Base-by-base conservation (phyloP, 1,284 basidiomycete genomes). In the Paramarasmius palmivorus region DNA sequence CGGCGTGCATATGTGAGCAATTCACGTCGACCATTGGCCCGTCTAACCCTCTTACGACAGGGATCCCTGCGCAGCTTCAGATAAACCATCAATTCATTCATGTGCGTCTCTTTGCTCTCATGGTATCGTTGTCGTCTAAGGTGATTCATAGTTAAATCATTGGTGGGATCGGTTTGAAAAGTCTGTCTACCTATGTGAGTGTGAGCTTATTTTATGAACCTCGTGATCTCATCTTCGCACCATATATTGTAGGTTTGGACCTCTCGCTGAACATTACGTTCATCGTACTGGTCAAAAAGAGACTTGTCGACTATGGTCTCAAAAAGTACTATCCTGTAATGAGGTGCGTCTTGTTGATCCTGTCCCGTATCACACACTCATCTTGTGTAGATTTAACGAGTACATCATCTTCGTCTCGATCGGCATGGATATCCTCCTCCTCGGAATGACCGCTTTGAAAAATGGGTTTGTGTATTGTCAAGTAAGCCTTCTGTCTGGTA, bases 321-420 rank as follows among this genome's bases (percentile, higher is more conserved):
- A 53, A 34, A 4, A 53, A 53, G 36, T 53, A 53, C 38, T 42
- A 42, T 35, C 35, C 32, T 17, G 52, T 53, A 6, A 7, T 22
- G 0, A 49, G 17, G 45, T 53, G 17, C 37, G 26, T 41, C 4
- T 3, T 7, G n/a, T n/a, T n/a, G n/a, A n/a, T n/a, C n/a, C n/a
- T n/a, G n/a, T n/a, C n/a, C n/a, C n/a, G n/a, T n/a, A n/a, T n/a
- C n/a, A n/a, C n/a, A n/a, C n/a, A n/a, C n/a, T n/a, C n/a, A n/a
- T 41, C 4, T 3, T 14, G 12, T 5, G 29, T 25, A 53, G 52
- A 26, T 49, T 49, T 25, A 49, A 49, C 46, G 38, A 49, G 22
- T 26, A 49, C 10, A 53, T 53, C 15, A 53, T 53, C 15, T 39
- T 47, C 23, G 17, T 53, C 23, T 53, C 52, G 15, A 40, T 39